Evolutionary conservation across 1,139 yeast genomes (phyloP).

Genomic region (Pneumocystis wakefieldiae): DNA sequence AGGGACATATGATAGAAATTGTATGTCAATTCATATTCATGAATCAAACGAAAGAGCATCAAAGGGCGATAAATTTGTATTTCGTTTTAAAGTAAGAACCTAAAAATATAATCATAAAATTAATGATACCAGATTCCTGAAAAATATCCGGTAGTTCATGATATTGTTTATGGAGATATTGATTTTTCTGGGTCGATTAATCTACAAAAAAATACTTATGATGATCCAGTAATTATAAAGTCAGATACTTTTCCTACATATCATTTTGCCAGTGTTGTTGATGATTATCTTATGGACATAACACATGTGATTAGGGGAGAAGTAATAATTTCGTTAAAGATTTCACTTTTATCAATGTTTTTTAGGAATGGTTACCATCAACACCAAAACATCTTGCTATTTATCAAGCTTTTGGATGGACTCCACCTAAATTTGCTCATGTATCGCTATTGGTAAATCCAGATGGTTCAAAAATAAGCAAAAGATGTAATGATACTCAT

Average conservation of each 20-base stretch:
- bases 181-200: slow-evolving; percentile 72
- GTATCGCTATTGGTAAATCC: slow-evolving; percentile 70
- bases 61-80: slow-evolving; percentile 23
- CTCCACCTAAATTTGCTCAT: slow-evolving; percentile 67
- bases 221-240: slow-evolving; percentile 77
- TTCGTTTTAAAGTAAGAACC: slow-evolving; percentile 17
- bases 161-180: slow-evolving; percentile 60
- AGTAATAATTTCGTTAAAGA: slow-evolving; percentile 2
- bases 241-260: slow-evolving; percentile 92
- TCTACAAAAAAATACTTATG: slow-evolving; percentile 53
- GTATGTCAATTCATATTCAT: slow-evolving; percentile 33
- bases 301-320: slow-evolving; percentile 95
- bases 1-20: slow-evolving; percentile 79
- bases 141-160: slow-evolving; percentile 48
- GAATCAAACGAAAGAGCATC: slow-evolving; percentile 28
- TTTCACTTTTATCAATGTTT: neutral
- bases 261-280: slow-evolving; percentile 90
- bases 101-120: slow-evolving; percentile 31
- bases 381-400: slow-evolving; percentile 88
- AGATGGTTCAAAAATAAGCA: slow-evolving; percentile 67
- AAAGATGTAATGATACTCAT: slow-evolving; percentile 71
- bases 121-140: slow-evolving; percentile 37
- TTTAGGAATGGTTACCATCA: slow-evolving; percentile 74
- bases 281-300: slow-evolving; percentile 81
- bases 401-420: slow-evolving; percentile 78